Percentiles rank a stretch among this genome's conserved stretches.
Evolutionary conservation across 208 protist species (phyloP).

Genomic region (Trypanosomatidae sp.): DNA sequence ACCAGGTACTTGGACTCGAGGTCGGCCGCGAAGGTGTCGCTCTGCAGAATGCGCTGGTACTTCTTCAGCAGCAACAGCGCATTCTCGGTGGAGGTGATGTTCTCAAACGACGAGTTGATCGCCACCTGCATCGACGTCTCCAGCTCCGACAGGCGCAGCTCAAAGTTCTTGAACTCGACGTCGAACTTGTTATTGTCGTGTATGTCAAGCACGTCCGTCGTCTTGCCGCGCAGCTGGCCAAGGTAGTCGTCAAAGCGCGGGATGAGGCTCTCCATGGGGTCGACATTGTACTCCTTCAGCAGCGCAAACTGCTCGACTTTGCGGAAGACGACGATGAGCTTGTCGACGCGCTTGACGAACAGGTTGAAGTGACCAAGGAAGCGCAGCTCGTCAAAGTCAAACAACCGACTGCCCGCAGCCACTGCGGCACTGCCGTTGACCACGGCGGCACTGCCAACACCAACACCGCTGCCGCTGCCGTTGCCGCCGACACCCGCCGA

Average conservation of each 20-base stretch:
- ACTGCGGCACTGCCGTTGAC: no score
- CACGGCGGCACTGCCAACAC: no score
- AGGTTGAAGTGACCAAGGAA: slow-evolving; percentile 97
- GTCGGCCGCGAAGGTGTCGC: slow-evolving; percentile 85
- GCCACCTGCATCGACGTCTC: slow-evolving; percentile 92
- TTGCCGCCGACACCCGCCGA: no score
- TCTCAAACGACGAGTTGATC: slow-evolving; percentile 94
- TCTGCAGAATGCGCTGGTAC: slow-evolving; percentile 89
- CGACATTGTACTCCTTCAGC: slow-evolving; percentile 88
- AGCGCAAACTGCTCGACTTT: slow-evolving; percentile 95
- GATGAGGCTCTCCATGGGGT: slow-evolving; percentile 91
- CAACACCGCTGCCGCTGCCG: slow-evolving; percentile 22
- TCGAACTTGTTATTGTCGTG: slow-evolving; percentile 93
- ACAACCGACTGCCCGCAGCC: slow-evolving; percentile 54
- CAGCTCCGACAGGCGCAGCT: slow-evolving; percentile 86
- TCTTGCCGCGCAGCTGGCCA: slow-evolving; percentile 84
- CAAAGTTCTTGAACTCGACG: slow-evolving; percentile 93
- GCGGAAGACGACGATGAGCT: slow-evolving; percentile 93
- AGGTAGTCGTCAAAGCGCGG: slow-evolving; percentile 90
- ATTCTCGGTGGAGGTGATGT: slow-evolving; percentile 91
- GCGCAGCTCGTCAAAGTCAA: slow-evolving; percentile 90
- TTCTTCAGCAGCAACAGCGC: slow-evolving; percentile 88
- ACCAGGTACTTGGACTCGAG: slow-evolving; percentile 93
- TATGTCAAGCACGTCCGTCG: slow-evolving; percentile 92
- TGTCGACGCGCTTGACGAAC: slow-evolving; percentile 94